Base-by-base conservation (phyloP, 345 rosid genomes). In the Orychophragmus violaceus region DNA sequence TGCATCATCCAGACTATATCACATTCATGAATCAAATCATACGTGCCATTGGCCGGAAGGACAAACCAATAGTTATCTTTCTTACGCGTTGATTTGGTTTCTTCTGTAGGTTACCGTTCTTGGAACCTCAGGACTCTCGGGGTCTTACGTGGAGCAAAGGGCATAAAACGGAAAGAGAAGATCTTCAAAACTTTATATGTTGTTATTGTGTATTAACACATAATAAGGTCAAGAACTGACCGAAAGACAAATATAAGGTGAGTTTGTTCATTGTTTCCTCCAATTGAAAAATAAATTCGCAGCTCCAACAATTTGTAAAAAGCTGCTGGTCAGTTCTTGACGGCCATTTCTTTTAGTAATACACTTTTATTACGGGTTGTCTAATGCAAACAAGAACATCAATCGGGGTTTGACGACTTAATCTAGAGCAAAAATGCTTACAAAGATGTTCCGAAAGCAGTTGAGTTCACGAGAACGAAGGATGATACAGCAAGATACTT, bases 71-170 rank as follows among this genome's bases (percentile, higher is more conserved):
- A 28, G 22, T 16, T 5, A 1, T 35, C 19, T 36, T 5, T 16
- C 30, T 49, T 22, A 59, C 0, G 12, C 18, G 0, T 46, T 48
- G 45, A 6, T 46, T 55, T 36, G 5, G 0, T 61, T 33, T 68
- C 53, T 41, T 44, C 11, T 82, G 70, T 87, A 88, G 97, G 87
- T 90, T 76, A 79, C 96, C 0, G 88, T 90, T 68, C 91, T 88
- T 46, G 93, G 89, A 60, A 90, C 97, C 49, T 90, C 97, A 25
- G 99, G 97, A 59, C 87, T 94, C 70, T 83, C 95, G 25, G 96
- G 99, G 14, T 88, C 97, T 8, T 90, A 90, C 59, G 85, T 94
- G 66, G 97, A 94, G 68, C 90, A 87, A 54, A 85, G 96, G 76
- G 83, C 94, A 57, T 78, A 75, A 67, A 53, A 53, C 51, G 0